Evolutionary conservation across 1,139 yeast species (phyloP).

Genomic region (Spencermartinsiella ligniputridi): DNA sequence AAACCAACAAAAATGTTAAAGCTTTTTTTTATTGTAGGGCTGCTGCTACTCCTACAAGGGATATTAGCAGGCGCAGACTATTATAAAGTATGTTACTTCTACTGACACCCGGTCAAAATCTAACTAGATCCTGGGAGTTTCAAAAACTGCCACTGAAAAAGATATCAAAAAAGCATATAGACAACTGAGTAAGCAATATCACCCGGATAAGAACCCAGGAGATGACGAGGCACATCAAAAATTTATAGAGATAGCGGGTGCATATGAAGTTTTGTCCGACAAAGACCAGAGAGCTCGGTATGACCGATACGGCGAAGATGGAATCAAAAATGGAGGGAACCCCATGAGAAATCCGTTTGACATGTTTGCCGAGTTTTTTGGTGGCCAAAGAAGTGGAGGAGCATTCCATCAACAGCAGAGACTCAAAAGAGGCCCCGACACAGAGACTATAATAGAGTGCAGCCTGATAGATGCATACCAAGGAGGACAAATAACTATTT

Average conservation of each 20-base stretch:
- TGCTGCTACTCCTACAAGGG: conserved; percentile 11
- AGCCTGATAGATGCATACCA: conserved; percentile 62
- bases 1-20: neutral
- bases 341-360: conserved; percentile 56
- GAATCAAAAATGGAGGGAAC: conserved; percentile 46
- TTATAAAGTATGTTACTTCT: conserved; percentile 23
- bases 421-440: conserved; percentile 60
- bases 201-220: conserved; percentile 89
- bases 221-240: conserved; percentile 78
- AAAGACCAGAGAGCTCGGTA: conserved; percentile 65
- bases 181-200: conserved; percentile 77
- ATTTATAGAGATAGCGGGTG: conserved; percentile 89
- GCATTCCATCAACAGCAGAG: conserved; percentile 33
- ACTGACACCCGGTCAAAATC: neutral
- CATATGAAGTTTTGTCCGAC: conserved; percentile 83
- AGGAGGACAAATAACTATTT: conserved; percentile 61
- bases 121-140: conserved; percentile 56
- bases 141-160: conserved; percentile 64
- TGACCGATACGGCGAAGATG: conserved; percentile 83
- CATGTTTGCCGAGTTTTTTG: conserved; percentile 71
- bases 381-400: conserved; percentile 43
- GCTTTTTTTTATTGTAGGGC: conserved; percentile 4
- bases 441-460: conserved; percentile 53
- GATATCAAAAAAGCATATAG: conserved; percentile 88
- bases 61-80: conserved; percentile 26